Percentiles rank a stretch among this genome's conserved stretches.
Evolutionary conservation across 1,284 basidiomycete species (phyloP).

Genomic region (Trichosporon sp.): DNA sequence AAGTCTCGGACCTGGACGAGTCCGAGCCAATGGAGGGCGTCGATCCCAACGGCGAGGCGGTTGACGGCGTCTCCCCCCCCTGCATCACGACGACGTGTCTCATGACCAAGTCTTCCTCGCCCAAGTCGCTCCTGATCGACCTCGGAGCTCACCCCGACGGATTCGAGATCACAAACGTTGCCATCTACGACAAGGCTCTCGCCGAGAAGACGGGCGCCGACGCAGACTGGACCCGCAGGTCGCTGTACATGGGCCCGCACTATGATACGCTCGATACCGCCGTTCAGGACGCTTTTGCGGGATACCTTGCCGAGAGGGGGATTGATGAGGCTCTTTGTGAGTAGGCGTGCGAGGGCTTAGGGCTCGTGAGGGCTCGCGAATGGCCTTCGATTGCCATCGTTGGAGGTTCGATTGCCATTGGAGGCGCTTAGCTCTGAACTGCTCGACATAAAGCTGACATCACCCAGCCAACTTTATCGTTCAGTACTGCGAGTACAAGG

Average conservation of each 20-base stretch:
- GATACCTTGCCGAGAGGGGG: conserved; percentile 77
- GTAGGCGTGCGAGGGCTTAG: too few relatives aligned
- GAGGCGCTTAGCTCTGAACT: not conserved
- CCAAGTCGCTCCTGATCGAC: conserved; percentile 71
- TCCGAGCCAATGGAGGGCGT: conserved; percentile 16
- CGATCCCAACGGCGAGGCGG: conserved; percentile 15
- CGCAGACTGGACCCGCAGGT: conserved; percentile 86
- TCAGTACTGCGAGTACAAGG: conserved; percentile 79
- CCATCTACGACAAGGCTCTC: conserved; percentile 75
- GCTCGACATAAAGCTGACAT: not conserved
- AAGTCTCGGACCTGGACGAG: conserved; percentile 46
- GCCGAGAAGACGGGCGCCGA: conserved; percentile 78
- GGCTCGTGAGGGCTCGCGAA: too few relatives aligned
- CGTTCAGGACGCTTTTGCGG: conserved; percentile 81
- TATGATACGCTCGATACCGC: conserved; percentile 84
- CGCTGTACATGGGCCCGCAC: conserved; percentile 83
- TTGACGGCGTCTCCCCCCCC: conserved; percentile 61
- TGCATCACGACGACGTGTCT: conserved; percentile 53
- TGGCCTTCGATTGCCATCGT: too few relatives aligned
- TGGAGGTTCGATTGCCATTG: conserved; percentile 19
- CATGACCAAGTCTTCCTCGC: conserved; percentile 61
- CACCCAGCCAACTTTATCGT: conserved; percentile 63
- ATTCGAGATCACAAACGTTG: conserved; percentile 76
- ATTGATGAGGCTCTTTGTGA: conserved; percentile 69
- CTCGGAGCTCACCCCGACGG: conserved; percentile 74